Conservation (phyloP, 225 moss, liverwort and hornwort genomes). For the Sphagnum tenellum region DNA sequence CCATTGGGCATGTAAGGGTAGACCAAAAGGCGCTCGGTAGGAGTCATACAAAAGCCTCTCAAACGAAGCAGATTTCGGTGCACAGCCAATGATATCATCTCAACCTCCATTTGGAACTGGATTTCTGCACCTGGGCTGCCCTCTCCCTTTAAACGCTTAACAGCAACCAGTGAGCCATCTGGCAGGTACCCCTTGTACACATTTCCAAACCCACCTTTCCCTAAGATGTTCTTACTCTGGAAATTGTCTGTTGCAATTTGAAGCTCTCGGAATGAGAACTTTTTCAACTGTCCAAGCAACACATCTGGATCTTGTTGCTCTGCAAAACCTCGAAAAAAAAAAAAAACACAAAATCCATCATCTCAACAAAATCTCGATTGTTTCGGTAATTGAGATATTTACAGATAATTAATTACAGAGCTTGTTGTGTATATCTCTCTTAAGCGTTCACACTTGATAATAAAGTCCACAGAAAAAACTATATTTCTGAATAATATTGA, state of each 20-base stretch:
- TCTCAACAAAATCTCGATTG: no score
- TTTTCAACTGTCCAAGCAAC: constrained; percentile 2
- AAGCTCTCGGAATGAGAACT: constrained; percentile 5
- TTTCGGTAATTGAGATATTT: no score
- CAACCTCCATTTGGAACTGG: constrained; percentile 7
- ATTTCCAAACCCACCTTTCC: constrained; percentile 1
- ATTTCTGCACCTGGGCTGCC: constrained; percentile 3
- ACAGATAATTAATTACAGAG: no score
- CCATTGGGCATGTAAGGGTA: constrained; percentile 10
- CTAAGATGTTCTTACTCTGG: constrained; percentile 6
- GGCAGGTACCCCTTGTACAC: constrained; percentile 3
- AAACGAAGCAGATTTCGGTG: constrained; percentile 8
- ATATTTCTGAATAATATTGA: no score
- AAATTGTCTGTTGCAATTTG: constrained; percentile 7
- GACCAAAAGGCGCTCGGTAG: constrained; percentile 7
- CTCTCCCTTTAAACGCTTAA: constrained; percentile 7
- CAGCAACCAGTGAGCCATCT: constrained; percentile 8
- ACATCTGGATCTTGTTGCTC: constrained; percentile 3
- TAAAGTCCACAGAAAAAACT: no score
- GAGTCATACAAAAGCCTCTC: constrained; percentile 9
- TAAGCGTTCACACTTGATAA: no score
- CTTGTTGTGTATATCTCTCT: no score
- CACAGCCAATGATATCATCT: constrained; percentile 3
- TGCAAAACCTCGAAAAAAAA: no score
- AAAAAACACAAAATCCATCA: no score